Percentiles rank a stretch among this genome's conserved stretches.
Evolutionary conservation across 352 stramenopile species (phyloP).

Genomic region (Peronosclerospora sorghi): DNA sequence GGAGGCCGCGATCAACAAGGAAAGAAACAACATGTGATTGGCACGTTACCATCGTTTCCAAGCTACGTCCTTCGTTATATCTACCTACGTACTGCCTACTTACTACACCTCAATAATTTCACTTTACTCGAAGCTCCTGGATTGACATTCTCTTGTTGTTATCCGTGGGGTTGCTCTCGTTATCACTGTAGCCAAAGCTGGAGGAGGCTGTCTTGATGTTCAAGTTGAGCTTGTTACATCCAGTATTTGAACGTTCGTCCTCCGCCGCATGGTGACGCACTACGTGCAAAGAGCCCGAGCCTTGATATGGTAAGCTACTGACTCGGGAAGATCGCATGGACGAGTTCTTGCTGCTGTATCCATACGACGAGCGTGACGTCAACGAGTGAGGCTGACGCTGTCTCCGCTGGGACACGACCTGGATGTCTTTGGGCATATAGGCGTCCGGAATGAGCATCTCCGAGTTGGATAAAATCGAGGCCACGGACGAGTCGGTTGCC

Average conservation of each 20-base stretch:
- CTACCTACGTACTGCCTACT: constrained; percentile 1
- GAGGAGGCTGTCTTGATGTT: constrained; percentile 21
- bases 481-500: constrained; percentile 35
- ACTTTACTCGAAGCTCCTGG: constrained; percentile 18
- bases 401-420: constrained; percentile 44
- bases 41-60: no score
- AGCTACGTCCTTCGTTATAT: constrained; percentile 1
- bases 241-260: constrained; percentile 3
- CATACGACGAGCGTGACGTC: constrained; percentile 9
- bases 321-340: constrained; percentile 14
- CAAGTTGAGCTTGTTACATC: constrained; percentile 16
- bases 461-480: constrained; percentile 52
- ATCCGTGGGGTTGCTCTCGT: constrained; percentile 10
- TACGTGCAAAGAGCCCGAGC: constrained; percentile 7
- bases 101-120: not conserved
- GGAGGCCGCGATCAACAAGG: constrained; percentile 16
- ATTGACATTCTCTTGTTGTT: constrained; percentile 9
- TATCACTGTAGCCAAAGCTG: constrained; percentile 26
- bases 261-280: constrained; percentile 7
- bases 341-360: constrained; percentile 8
- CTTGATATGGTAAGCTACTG: constrained; percentile 11
- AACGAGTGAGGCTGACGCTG: constrained; percentile 20
- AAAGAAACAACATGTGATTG: no score
- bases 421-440: constrained; percentile 49
- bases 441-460: constrained; percentile 47